Conservation (phyloP, 495 filamentous ascomycete species). For the Tuber umbilicatum region DNA sequence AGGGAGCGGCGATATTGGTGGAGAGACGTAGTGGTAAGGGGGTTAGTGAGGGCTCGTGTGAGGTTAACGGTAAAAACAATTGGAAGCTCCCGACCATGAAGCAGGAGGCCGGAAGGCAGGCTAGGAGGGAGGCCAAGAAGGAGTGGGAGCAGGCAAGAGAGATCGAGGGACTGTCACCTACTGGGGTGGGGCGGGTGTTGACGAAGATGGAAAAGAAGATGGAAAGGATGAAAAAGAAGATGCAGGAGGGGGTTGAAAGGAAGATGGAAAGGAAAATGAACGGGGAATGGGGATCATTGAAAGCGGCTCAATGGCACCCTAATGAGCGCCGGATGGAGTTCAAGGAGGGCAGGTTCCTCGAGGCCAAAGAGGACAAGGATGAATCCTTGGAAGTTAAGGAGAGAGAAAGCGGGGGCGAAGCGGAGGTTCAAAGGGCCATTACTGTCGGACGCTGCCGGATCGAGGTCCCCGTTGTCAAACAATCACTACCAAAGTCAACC, state of each 20-base stretch:
- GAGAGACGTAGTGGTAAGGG: neutral
- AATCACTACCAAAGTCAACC: neutral
- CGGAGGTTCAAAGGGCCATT: neutral
- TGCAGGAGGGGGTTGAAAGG: neutral
- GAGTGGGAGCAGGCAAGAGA: neutral
- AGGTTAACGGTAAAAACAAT: neutral
- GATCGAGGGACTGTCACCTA: neutral
- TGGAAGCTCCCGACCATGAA: neutral
- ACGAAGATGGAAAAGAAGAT: neutral
- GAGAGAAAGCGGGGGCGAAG: neutral
- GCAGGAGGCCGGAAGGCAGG: neutral
- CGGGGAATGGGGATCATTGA: neutral
- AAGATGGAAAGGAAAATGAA: neutral
- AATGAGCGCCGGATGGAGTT: neutral
- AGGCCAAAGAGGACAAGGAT: neutral
- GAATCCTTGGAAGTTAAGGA: neutral
- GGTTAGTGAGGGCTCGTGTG: neutral
- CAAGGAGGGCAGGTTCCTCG: neutral
- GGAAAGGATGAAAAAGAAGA: neutral
- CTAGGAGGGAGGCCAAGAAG: neutral
- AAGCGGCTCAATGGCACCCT: neutral
- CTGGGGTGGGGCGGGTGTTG: neutral
- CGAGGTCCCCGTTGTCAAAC: neutral
- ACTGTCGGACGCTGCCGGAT: neutral
- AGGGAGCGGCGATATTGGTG: neutral